Conservation (phyloP, 768 basidiomycete species). For the Kwoniella shandongensis region DNA sequence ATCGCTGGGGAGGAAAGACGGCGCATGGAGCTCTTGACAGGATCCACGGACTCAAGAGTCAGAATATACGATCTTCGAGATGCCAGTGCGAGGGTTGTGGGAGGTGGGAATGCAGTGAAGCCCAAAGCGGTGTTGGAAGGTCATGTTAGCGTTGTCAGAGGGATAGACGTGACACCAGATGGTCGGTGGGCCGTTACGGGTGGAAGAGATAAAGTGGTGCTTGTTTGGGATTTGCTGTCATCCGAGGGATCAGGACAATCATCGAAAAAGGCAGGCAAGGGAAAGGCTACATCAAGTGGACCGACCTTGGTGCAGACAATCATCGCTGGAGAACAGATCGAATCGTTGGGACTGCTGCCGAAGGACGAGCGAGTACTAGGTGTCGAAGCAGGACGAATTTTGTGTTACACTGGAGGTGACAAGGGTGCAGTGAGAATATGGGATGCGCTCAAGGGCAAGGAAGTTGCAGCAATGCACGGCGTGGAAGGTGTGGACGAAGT, state of each 20-base stretch:
- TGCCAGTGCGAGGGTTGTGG: constrained; percentile 59
- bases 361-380: constrained; percentile 60
- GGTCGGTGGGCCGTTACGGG: constrained; percentile 88
- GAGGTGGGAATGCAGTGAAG: constrained; percentile 58
- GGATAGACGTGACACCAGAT: constrained; percentile 77
- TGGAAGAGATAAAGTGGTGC: constrained; percentile 85
- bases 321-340: constrained; percentile 74
- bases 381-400: constrained; percentile 55
- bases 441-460: constrained; percentile 69
- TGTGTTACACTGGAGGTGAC: constrained; percentile 87
- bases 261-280: constrained; percentile 51
- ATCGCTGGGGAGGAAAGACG: constrained; percentile 23
- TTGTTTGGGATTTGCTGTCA: constrained; percentile 78
- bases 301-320: constrained; percentile 75
- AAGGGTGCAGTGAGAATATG: constrained; percentile 82
- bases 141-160: constrained; percentile 90
- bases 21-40: constrained; percentile 80
- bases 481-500: constrained; percentile 54
- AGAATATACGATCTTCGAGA: constrained; percentile 86
- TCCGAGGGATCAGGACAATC: constrained; percentile 27
- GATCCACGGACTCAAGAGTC: constrained; percentile 85
- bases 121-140: constrained; percentile 83
- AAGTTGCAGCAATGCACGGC: constrained; percentile 62
- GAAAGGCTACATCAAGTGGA: constrained; percentile 42
- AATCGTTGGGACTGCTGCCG: constrained; percentile 73